Base-by-base conservation (phyloP, 768 basidiomycete species). In the Tephrocybe sp. region DNA sequence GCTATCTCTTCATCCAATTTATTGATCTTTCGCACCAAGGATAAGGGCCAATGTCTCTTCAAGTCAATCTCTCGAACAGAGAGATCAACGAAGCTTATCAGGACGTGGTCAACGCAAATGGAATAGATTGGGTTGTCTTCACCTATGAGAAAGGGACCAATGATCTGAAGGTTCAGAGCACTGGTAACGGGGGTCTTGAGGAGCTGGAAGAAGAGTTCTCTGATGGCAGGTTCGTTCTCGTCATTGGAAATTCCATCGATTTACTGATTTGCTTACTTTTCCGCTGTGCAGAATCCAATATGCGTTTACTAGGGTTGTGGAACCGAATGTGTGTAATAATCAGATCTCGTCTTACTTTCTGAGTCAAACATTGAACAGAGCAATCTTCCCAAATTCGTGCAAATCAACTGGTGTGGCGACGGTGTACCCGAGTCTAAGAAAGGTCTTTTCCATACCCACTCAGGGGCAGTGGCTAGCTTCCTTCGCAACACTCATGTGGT, bases 331-430 rank as follows among this genome's bases (percentile, higher is more conserved):
- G 59, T 48, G 84, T 66, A 2, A 2, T 37, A 26, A n/a, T 30
- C 26, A 8, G 18, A 50, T 53, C 43, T 55, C 33, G 37, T 20
- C 37, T 17, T 30, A 48, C 28, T 2, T 2, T 4, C 37, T 50
- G 21, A 28, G 4, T 51, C 17, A 48, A 30, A 26, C 36, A n/a
- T 53, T 48, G 36, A 43, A 46, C 60, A 96, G 89, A 91, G 81
- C 62, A 76, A 86, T 54, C 78, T 98, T 2, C 77, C 86, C 39
- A 98, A 97, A 72, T 92, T 95, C 55, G 93, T 98, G 14, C 90
- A 96, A 63, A 88, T 98, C 68, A 92, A 93, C 62, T 97, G 96
- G 95, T 93, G 93, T 59, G 96, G 96, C 38, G 95, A 96, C 62
- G 96, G 96, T 51, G 96, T 98, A 1, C 96, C 96, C 11, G 92